Evolutionary conservation across 139 green algal genomes (phyloP).

Genomic region (Micromonas pusilla): DNA sequence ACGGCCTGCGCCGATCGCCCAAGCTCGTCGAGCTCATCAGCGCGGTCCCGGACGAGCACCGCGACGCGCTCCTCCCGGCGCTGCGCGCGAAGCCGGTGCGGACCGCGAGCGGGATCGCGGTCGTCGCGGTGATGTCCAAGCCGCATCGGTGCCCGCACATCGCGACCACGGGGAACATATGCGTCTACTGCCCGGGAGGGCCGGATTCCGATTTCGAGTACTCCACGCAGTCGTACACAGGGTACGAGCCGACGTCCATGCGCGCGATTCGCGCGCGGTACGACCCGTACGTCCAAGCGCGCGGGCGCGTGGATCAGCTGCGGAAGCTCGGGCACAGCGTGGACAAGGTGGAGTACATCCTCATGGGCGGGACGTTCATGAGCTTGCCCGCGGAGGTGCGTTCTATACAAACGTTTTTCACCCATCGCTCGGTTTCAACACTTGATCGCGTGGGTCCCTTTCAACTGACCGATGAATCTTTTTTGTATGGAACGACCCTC

Average conservation of each 20-base stretch:
- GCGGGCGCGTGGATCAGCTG: constrained; percentile 88
- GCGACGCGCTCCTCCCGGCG: constrained; percentile 70
- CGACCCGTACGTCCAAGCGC: constrained; percentile 84
- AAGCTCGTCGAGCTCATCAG: constrained; percentile 98
- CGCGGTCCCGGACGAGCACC: constrained; percentile 87
- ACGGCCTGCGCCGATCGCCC: constrained; percentile 53
- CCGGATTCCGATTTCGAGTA: constrained; percentile 99
- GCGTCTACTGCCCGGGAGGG: constrained; percentile 95
- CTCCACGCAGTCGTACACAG: constrained; percentile 78
- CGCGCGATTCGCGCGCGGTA: constrained; percentile 90
- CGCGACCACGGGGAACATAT: constrained; percentile 98
- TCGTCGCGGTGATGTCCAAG: constrained; percentile 98
- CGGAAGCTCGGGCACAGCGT: constrained; percentile 84
- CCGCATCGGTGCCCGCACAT: constrained; percentile 97
- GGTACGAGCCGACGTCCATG: constrained; percentile 97
- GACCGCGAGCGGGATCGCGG: constrained; percentile 91
- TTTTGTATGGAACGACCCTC: too few relatives aligned
- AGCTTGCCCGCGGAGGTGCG: constrained; percentile 78
- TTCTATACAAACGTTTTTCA: too few relatives aligned
- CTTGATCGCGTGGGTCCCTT: too few relatives aligned
- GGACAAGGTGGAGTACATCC: constrained; percentile 98
- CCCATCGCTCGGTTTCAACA: too few relatives aligned
- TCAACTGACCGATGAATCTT: too few relatives aligned
- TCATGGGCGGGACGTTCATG: constrained; percentile 99
- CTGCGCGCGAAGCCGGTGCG: constrained; percentile 63